Conservation (phyloP, 495 filamentous ascomycete genomes). For the Penicillium argentinense region DNA sequence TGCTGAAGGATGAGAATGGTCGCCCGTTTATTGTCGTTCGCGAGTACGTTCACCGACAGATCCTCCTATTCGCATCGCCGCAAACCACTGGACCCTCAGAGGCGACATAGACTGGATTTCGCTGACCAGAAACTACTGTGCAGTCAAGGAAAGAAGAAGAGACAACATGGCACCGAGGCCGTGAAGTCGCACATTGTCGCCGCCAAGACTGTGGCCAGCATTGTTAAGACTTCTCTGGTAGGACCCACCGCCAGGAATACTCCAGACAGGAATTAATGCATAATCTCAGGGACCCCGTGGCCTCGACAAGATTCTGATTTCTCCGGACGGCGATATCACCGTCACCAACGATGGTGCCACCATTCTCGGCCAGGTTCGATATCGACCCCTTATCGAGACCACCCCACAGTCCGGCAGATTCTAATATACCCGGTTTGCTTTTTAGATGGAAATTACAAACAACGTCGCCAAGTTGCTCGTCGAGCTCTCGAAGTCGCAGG, state of each 20-base stretch:
- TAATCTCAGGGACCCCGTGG: slow-evolving; percentile 76
- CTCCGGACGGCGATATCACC: slow-evolving; percentile 97
- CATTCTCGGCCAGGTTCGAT: slow-evolving; percentile 77
- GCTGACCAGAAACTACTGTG: slow-evolving; percentile 20
- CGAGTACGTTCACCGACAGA: slow-evolving; percentile 68
- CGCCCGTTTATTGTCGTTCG: slow-evolving; percentile 97
- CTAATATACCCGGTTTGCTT: slow-evolving; percentile 16
- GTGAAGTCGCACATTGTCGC: slow-evolving; percentile 98
- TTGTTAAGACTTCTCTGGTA: slow-evolving; percentile 92
- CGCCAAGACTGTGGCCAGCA: slow-evolving; percentile 91
- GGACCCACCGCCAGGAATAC: slow-evolving; percentile 5
- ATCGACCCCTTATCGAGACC: slow-evolving; percentile 11
- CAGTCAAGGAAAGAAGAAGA: slow-evolving; percentile 97
- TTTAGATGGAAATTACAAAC: slow-evolving; percentile 95
- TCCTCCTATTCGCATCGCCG: slow-evolving; percentile 5
- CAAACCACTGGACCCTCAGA: not conserved
- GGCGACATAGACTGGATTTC: not conserved
- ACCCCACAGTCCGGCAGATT: not conserved
- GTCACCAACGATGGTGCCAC: slow-evolving; percentile 99
- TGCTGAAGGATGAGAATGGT: slow-evolving; percentile 91
- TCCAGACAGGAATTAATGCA: slow-evolving; percentile 18
- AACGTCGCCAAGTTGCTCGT: slow-evolving; percentile 96
- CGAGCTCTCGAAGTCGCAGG: slow-evolving; percentile 97
- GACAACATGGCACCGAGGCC: slow-evolving; percentile 92
- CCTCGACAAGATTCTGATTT: slow-evolving; percentile 99